These are phyloP conservation scores for Tylopilus sp. DNA, from an alignment of 768 basidiomycete genomes.

Conservation along the genomic window DNA sequence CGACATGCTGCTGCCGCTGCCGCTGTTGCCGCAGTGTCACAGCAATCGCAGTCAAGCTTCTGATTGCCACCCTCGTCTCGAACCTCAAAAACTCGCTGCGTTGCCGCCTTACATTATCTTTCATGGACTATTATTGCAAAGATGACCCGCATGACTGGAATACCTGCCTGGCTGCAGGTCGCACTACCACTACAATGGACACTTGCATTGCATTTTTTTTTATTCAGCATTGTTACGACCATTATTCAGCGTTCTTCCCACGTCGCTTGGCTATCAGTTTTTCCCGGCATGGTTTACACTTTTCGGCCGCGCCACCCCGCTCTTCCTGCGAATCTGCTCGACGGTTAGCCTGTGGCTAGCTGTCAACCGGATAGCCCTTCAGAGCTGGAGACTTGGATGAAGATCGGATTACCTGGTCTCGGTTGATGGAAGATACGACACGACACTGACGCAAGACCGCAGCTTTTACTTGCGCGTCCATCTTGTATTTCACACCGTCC, in stretches of 20 bases:
- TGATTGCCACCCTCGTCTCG: conserved; percentile 38
- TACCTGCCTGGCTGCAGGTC: conserved; percentile 57
- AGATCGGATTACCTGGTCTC: conserved; percentile 48
- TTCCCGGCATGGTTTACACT: conserved; percentile 19
- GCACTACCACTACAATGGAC: conserved; percentile 48
- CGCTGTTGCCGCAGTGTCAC: conserved; percentile 51
- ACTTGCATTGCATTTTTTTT: conserved; percentile 34
- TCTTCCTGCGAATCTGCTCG: conserved; percentile 25
- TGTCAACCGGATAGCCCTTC: conserved; percentile 11
- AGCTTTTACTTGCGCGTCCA: conserved; percentile 45
- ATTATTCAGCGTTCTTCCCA: conserved; percentile 22
- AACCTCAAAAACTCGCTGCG: conserved; percentile 24
- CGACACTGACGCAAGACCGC: conserved; percentile 72
- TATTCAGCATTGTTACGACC: conserved; percentile 43
- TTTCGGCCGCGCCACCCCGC: conserved; percentile 56
- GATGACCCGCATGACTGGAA: conserved; percentile 41
- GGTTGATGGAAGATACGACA: conserved; percentile 51
- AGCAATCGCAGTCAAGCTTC: conserved; percentile 38
- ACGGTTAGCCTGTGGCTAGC: conserved; percentile 42
- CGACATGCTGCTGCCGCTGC: conserved; percentile 56
- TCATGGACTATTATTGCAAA: conserved; percentile 36
- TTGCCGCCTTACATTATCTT: conserved; percentile 36
- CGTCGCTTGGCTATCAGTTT: conserved; percentile 16
- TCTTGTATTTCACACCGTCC: conserved; percentile 42
- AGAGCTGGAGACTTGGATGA: conserved; percentile 40